Conservation (phyloP, 345 rosid genomes). For the Salix exigua region DNA sequence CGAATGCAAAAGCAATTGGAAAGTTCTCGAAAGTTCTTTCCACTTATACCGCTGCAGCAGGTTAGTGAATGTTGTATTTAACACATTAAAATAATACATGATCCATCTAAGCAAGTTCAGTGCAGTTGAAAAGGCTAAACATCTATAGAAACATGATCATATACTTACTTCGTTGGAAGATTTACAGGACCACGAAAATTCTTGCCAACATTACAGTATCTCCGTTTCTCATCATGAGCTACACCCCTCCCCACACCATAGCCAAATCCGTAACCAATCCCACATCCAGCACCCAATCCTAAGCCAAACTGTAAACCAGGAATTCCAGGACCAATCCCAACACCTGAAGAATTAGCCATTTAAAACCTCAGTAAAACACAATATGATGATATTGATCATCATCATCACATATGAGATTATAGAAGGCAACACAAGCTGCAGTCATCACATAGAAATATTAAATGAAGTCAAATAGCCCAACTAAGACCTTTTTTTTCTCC, state of each 20-base stretch:
- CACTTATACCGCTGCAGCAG: neutral
- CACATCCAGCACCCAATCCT: constrained; percentile 85
- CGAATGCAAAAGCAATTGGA: neutral
- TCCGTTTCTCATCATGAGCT: constrained; percentile 49
- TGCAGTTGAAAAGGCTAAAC: neutral
- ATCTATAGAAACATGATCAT: neutral
- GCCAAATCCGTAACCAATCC: constrained; percentile 82
- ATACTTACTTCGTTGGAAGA: constrained; percentile 47
- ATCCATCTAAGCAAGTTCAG: neutral
- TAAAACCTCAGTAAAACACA: neutral
- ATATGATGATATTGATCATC: neutral
- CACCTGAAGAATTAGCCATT: constrained; percentile 37
- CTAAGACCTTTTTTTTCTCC: no score
- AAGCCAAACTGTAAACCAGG: constrained; percentile 78
- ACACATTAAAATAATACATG: neutral
- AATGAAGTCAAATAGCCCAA: neutral
- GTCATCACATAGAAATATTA: neutral
- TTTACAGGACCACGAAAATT: constrained; percentile 24
- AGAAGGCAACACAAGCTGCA: neutral
- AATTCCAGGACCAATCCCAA: constrained; percentile 78
- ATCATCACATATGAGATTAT: neutral
- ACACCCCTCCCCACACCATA: constrained; percentile 77
- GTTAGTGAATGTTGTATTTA: neutral
- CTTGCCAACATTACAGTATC: constrained; percentile 52
- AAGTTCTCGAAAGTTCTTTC: neutral